Evolutionary conservation across 148 eudicot species (phyloP).

Genomic region (Rhododendron henanense): DNA sequence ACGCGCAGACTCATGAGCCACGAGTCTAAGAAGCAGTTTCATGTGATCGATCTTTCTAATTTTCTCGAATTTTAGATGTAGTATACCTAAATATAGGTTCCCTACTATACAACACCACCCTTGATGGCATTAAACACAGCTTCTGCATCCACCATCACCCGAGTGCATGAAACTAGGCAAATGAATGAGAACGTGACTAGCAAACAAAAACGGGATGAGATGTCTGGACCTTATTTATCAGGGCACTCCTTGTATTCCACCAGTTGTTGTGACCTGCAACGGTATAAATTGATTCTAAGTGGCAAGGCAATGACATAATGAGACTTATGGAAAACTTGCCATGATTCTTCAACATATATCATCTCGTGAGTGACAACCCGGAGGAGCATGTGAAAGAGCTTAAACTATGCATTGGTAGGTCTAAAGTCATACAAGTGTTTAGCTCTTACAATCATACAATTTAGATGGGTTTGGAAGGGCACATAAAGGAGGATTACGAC

Average conservation of each 20-base stretch:
- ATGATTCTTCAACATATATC: not conserved
- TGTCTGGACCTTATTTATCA: conserved; percentile 24
- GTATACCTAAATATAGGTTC: not conserved
- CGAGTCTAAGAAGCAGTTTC: not conserved
- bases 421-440: not conserved
- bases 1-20: not conserved
- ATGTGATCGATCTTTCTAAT: not conserved
- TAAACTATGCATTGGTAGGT: not conserved
- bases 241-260: conserved; percentile 34
- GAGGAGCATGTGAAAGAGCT: not conserved
- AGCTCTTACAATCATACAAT: not conserved
- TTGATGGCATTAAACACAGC: not conserved
- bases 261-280: conserved; percentile 46
- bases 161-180: not conserved
- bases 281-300: not conserved
- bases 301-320: not conserved
- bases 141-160: conserved; percentile 1
- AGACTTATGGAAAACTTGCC: not conserved
- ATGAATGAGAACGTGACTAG: not conserved
- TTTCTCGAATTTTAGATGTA: not conserved
- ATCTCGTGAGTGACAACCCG: not conserved
- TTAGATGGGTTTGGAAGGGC: not conserved
- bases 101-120: not conserved
- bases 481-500: not conserved
- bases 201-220: not conserved